Percentiles rank a stretch among this genome's conserved stretches.
phyloP scores from a whole-genome alignment of 208 protist genomes.

The Baffinella frigidus region DNA sequence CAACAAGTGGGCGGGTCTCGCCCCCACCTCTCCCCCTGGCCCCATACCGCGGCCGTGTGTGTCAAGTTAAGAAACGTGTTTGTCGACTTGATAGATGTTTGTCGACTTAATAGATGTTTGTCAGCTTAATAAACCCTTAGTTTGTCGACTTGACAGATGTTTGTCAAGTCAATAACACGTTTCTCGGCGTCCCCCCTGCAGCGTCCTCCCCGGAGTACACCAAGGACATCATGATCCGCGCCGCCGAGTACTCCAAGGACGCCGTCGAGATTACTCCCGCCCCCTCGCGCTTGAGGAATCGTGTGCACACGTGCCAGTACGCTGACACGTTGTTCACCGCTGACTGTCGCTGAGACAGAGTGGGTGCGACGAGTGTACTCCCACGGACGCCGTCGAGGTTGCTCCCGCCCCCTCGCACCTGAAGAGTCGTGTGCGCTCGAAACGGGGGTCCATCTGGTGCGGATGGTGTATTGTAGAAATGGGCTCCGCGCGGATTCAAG shows the following conservation, averaged over 20 bases:
- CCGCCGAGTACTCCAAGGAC: conserved; percentile 10
- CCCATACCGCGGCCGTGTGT: not conserved
- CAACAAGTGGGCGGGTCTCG: conserved; percentile 34
- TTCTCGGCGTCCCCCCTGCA: not conserved
- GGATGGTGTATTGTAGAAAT: too few relatives aligned
- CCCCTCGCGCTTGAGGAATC: not conserved
- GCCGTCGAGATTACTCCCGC: not conserved
- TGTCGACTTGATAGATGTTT: too few relatives aligned
- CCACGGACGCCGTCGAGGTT: not conserved
- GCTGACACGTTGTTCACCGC: not conserved
- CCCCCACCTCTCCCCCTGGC: not conserved
- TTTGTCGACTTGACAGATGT: too few relatives aligned
- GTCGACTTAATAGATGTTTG: too few relatives aligned
- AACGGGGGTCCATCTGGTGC: too few relatives aligned
- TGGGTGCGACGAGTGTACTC: too few relatives aligned
- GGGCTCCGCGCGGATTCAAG: too few relatives aligned
- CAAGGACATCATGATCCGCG: conserved; percentile 59
- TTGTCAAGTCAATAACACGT: too few relatives aligned
- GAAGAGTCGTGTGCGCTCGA: not conserved
- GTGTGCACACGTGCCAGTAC: not conserved
- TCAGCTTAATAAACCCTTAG: too few relatives aligned
- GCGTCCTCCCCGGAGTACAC: not conserved
- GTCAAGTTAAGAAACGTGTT: too few relatives aligned
- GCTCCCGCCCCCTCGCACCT: not conserved
- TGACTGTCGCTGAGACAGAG: too few relatives aligned